Conservation (phyloP, 495 filamentous ascomycete genomes). For the Choiromyces venosus region DNA sequence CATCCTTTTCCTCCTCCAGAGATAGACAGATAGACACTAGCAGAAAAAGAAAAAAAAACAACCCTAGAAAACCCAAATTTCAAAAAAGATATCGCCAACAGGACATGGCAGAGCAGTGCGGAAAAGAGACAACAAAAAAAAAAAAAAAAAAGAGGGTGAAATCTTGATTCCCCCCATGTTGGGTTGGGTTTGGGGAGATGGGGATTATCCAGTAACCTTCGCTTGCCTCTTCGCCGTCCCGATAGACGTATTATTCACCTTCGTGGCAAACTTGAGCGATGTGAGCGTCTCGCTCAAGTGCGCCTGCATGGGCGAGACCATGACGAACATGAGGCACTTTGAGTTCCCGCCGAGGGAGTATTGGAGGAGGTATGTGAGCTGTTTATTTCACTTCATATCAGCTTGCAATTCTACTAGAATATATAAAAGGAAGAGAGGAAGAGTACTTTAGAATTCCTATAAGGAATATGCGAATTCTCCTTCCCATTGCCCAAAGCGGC, state of each 20-base stretch:
- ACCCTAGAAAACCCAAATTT: conserved; percentile 2
- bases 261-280: conserved; percentile 92
- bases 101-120: not conserved
- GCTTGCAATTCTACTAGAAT: not conserved
- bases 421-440: not conserved
- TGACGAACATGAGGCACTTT: conserved; percentile 98
- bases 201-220: conserved; percentile 27
- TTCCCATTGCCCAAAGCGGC: conserved; percentile 80
- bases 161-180: conserved; percentile 15
- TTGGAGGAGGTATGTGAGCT: conserved; percentile 93
- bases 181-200: conserved; percentile 9
- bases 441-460: conserved; percentile 85
- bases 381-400: conserved; percentile 6
- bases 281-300: conserved; percentile 91
- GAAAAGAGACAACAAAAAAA: not conserved
- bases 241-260: conserved; percentile 52
- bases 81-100: not conserved
- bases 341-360: conserved; percentile 91
- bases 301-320: conserved; percentile 86
- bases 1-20: not conserved
- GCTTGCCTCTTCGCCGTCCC: conserved; percentile 39
- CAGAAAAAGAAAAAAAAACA: conserved; percentile 11
- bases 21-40: not conserved
- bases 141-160: conserved; percentile 17
- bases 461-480: conserved; percentile 81